Conservation (phyloP, 805 yeast genomes). For the Geotrichum ghanense region DNA sequence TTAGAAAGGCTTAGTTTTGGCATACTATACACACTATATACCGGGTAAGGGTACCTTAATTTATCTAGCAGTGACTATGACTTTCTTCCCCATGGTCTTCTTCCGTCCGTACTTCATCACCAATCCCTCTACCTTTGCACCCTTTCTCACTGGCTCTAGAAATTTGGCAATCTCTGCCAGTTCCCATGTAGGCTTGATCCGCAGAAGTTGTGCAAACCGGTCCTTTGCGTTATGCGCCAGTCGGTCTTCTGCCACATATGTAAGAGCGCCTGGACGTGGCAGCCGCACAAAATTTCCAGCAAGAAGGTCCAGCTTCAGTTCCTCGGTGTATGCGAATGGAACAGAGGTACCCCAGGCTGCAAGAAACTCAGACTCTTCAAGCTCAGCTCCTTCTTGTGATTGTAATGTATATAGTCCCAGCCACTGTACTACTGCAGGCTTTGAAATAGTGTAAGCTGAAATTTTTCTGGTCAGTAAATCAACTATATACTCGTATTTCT, state of each 20-base stretch:
- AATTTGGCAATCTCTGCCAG: slow-evolving; percentile 54
- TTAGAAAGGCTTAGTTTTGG: too few relatives aligned
- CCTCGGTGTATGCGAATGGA: slow-evolving; percentile 41
- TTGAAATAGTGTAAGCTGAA: slow-evolving; percentile 32
- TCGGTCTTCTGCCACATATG: slow-evolving; percentile 37
- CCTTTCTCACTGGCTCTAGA: slow-evolving; percentile 45
- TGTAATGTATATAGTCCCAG: slow-evolving; percentile 47
- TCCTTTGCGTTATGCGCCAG: slow-evolving; percentile 38
- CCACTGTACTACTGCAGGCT: slow-evolving; percentile 38
- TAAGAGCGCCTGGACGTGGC: slow-evolving; percentile 30
- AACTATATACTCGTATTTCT: too few relatives aligned
- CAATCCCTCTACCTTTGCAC: slow-evolving; percentile 44
- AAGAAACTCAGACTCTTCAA: slow-evolving; percentile 34
- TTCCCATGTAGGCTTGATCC: slow-evolving; percentile 47
- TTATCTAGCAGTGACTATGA: slow-evolving; percentile 25
- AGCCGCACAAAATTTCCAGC: slow-evolving; percentile 47
- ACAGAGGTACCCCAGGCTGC: slow-evolving; percentile 20
- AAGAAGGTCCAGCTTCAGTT: slow-evolving; percentile 43
- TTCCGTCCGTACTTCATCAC: slow-evolving; percentile 53
- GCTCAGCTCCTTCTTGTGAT: slow-evolving; percentile 24
- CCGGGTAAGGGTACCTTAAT: not conserved
- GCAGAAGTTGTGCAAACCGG: slow-evolving; percentile 43
- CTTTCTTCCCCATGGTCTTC: slow-evolving; percentile 33
- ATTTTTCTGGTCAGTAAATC: too few relatives aligned
- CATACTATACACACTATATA: too few relatives aligned